Percentiles rank a stretch among this genome's conserved stretches.
Conservation (phyloP, 805 yeast genomes). For the Nakazawaea wyomingensis region DNA sequence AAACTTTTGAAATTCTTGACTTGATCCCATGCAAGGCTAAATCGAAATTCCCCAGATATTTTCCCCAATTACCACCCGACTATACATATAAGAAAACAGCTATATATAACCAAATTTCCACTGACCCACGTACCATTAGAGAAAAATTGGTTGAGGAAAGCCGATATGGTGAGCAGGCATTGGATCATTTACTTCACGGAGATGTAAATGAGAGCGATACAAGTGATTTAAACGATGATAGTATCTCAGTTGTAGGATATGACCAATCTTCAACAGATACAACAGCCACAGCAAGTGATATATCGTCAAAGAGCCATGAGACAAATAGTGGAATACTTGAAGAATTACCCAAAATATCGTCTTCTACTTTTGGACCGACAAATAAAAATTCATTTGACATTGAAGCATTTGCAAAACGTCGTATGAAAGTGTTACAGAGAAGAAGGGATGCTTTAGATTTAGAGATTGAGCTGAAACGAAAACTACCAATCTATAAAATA, state of each 20-base stretch:
- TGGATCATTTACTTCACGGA: constrained; percentile 49
- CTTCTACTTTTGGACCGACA: background rate
- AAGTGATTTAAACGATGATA: constrained; percentile 13
- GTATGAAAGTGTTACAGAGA: constrained; percentile 33
- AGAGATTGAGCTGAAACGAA: constrained; percentile 26
- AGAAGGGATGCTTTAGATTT: constrained; percentile 28
- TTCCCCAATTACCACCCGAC: constrained; percentile 91
- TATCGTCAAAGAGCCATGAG: background rate
- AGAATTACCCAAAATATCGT: background rate
- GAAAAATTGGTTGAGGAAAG: constrained; percentile 77
- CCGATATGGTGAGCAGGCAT: constrained; percentile 70
- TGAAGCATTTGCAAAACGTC: constrained; percentile 47
- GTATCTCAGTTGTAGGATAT: constrained; percentile 5
- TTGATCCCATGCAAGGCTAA: constrained; percentile 49
- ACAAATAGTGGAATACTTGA: background rate
- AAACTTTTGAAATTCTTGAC: constrained; percentile 43
- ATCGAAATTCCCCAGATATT: constrained; percentile 43
- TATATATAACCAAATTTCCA: constrained; percentile 50
- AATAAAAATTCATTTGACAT: constrained; percentile 41
- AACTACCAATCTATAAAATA: constrained; percentile 26
- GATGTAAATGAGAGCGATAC: constrained; percentile 23
- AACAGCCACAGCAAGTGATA: too few relatives aligned
- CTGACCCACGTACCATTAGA: constrained; percentile 68
- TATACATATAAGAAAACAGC: constrained; percentile 85
- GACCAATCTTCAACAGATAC: background rate